Conservation (phyloP, 257 asterid genomes). For the Prunella vulgaris region DNA sequence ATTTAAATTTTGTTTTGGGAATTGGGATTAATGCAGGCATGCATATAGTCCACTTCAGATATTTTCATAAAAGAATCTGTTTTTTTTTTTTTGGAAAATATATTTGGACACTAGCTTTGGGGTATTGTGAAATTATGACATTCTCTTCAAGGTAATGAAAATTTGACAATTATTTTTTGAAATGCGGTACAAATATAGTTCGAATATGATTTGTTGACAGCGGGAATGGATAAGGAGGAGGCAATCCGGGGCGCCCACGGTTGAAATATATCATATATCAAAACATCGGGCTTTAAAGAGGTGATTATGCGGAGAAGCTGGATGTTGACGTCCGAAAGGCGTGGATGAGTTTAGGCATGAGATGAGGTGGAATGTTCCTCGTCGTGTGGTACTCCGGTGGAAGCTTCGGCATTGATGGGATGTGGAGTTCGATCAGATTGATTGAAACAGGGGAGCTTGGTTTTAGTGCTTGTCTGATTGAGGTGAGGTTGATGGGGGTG, state of each 20-base stretch:
- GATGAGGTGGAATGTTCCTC: conserved; percentile 27
- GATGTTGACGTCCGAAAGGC: conserved; percentile 23
- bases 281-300: conserved; percentile 26
- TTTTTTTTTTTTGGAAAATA: too few species aligned
- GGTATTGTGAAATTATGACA: too few species aligned
- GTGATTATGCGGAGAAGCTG: conserved; percentile 23
- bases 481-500: conserved; percentile 19
- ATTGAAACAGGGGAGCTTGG: neutral
- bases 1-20: too few species aligned
- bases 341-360: conserved; percentile 25
- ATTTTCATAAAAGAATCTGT: too few species aligned
- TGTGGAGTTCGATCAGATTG: conserved; percentile 24
- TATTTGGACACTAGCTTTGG: too few species aligned
- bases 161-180: too few species aligned
- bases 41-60: too few species aligned
- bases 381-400: conserved; percentile 43
- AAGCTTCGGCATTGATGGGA: conserved; percentile 29
- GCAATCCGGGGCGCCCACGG: conserved; percentile 34
- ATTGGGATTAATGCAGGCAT: too few species aligned
- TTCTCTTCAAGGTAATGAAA: too few species aligned
- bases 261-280: conserved; percentile 36
- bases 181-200: too few species aligned
- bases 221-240: conserved; percentile 24
- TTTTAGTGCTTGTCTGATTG: neutral
- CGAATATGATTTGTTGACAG: too few species aligned